A percentile compares a stretch with the other conserved stretches of the same genome.
Conservation (phyloP, 305 asterid species). For the Andrographis paniculata region DNA sequence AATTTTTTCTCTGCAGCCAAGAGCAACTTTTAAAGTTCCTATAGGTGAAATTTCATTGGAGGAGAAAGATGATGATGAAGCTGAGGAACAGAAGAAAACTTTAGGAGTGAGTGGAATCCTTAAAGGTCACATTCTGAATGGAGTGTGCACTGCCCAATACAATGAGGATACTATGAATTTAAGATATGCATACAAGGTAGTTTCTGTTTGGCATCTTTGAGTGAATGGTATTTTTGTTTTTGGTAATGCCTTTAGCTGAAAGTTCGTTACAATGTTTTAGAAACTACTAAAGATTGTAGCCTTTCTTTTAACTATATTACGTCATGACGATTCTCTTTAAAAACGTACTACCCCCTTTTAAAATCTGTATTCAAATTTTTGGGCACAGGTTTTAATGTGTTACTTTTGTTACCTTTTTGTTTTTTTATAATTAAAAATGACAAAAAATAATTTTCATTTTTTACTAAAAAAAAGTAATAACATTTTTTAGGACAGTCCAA, state of each 20-base stretch:
- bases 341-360: too few relatives aligned
- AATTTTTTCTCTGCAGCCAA: slow-evolving; percentile 48
- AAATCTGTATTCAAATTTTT: too few relatives aligned
- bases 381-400: too few relatives aligned
- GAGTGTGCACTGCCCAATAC: slow-evolving; percentile 66
- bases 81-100: slow-evolving; percentile 44
- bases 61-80: slow-evolving; percentile 66
- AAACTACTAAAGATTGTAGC: too few relatives aligned
- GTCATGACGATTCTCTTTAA: too few relatives aligned
- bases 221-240: background rate
- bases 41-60: slow-evolving; percentile 68
- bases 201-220: background rate
- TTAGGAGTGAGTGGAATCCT: slow-evolving; percentile 54
- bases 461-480: too few relatives aligned
- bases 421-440: too few relatives aligned
- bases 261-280: too few relatives aligned
- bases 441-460: too few relatives aligned
- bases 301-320: too few relatives aligned
- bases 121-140: slow-evolving; percentile 46
- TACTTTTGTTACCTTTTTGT: too few relatives aligned
- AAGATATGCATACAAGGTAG: slow-evolving; percentile 80
- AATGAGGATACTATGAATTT: slow-evolving; percentile 54
- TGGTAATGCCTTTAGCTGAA: background rate
- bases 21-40: slow-evolving; percentile 70
- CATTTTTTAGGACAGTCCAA: too few relatives aligned